These are phyloP conservation scores for Penicillium taxi DNA, from an alignment of 495 filamentous ascomycete species.

Conservation along the genomic window DNA sequence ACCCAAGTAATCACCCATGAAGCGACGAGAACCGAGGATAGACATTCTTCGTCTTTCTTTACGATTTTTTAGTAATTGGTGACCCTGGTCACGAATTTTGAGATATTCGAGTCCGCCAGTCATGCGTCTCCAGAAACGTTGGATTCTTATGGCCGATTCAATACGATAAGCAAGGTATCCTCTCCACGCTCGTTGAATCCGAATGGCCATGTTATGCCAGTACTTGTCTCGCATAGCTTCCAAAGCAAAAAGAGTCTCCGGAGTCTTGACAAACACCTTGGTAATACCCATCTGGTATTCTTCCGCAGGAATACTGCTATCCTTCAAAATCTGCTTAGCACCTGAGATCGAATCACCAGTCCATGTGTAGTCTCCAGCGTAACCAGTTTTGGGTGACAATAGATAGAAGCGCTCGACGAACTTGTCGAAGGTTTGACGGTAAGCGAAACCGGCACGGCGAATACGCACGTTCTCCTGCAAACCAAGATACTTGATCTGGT, in stretches of 20 bases:
- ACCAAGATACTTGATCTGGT: conserved; percentile 99
- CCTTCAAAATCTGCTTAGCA: conserved; percentile 90
- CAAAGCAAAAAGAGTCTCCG: conserved; percentile 92
- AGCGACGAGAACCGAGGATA: conserved; percentile 81
- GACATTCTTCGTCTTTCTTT: conserved; percentile 91
- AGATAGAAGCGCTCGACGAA: conserved; percentile 98
- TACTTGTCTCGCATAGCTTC: conserved; percentile 97
- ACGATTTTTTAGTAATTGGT: conserved; percentile 67
- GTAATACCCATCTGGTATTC: conserved; percentile 97
- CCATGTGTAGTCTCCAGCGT: conserved; percentile 97
- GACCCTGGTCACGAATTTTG: conserved; percentile 83
- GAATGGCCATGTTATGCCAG: conserved; percentile 98
- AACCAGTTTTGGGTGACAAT: conserved; percentile 87
- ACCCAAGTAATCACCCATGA: conserved; percentile 93
- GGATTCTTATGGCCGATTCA: conserved; percentile 89
- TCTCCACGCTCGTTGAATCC: conserved; percentile 95
- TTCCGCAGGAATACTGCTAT: conserved; percentile 86
- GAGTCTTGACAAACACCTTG: conserved; percentile 98
- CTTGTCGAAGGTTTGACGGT: conserved; percentile 95
- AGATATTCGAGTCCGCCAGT: conserved; percentile 81
- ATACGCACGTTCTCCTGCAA: conserved; percentile 98
- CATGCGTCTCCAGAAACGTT: conserved; percentile 89
- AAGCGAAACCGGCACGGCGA: conserved; percentile 91
- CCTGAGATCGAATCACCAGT: conserved; percentile 76
- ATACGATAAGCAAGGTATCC: conserved; percentile 88